These are phyloP conservation scores for Lonicera japonica DNA, from an alignment of 129 eudicot species.

Conservation along the genomic window DNA sequence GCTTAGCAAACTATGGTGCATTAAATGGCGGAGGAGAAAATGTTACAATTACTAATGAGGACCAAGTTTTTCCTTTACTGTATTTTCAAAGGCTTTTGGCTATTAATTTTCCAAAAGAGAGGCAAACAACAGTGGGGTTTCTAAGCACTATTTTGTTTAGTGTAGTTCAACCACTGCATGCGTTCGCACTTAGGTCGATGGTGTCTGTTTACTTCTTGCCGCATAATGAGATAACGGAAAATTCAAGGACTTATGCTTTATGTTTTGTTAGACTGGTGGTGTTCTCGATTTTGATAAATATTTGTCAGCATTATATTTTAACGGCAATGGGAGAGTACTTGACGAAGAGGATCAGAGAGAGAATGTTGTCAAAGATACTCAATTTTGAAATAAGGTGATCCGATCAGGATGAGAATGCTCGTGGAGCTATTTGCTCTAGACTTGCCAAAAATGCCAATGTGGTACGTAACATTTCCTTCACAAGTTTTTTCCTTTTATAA, in stretches of 20 bases:
- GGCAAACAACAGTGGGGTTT: slow-evolving; percentile 50
- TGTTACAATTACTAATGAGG: not conserved
- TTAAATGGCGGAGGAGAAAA: slow-evolving; percentile 15
- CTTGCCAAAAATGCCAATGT: slow-evolving; percentile 82
- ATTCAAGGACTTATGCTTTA: slow-evolving; percentile 49
- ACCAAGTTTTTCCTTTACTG: slow-evolving; percentile 33
- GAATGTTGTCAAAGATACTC: slow-evolving; percentile 73
- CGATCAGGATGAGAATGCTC: slow-evolving; percentile 71
- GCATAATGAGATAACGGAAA: slow-evolving; percentile 52
- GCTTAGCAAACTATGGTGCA: slow-evolving; percentile 47
- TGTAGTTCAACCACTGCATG: slow-evolving; percentile 66
- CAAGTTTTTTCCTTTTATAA: too few relatives aligned
- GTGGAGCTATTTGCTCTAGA: slow-evolving; percentile 75
- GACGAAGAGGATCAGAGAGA: slow-evolving; percentile 76
- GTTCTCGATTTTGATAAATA: slow-evolving; percentile 37
- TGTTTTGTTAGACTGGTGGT: slow-evolving; percentile 54
- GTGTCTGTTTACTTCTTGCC: slow-evolving; percentile 62
- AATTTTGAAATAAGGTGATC: slow-evolving; percentile 93
- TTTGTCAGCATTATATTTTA: slow-evolving; percentile 66
- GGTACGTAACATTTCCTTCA: slow-evolving; percentile 31
- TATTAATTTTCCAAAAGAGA: slow-evolving; percentile 83
- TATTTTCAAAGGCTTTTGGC: slow-evolving; percentile 67
- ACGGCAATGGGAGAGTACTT: slow-evolving; percentile 89
- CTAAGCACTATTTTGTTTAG: slow-evolving; percentile 51
- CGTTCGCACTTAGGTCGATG: slow-evolving; percentile 72